Evolutionary conservation across 2,329 filamentous ascomycete genomes (phyloP), one percentile per base, ranked within the genome.

Genomic region (Knufia petricola): DNA sequence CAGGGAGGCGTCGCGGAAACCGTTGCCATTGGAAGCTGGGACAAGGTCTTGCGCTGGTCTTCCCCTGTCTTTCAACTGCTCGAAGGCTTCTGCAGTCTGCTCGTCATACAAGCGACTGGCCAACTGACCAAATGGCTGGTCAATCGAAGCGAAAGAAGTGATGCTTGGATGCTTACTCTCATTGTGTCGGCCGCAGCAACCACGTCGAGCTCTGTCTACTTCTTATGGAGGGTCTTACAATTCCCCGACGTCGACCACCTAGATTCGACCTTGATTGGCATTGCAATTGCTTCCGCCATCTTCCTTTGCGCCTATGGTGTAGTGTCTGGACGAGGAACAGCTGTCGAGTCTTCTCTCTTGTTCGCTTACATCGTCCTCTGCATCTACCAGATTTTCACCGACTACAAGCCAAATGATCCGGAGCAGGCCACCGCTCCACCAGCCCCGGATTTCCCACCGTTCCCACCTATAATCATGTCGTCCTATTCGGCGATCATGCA

Each of bases 331-430:
- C 82, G 89, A 59, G 92, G 92, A 52, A 98, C 95, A 61, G 87
- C 90, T 1, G 85, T 96, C 48, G 90, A 98, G 68, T 94, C 87
- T 58, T 95, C 90, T 19, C 73, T 98, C 9, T 77, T 98, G 50
- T 96, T 98, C 63, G 90, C 92, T 61, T 98, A 98, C 67, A 81
- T 95, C 52, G 92, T 95, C n/a, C 82, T 98, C 54, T 96, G 90
- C 71, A 85, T 96, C 62, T 98, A 96, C 70, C 92, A 98, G 67
- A 96, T 96, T 66, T 96, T 96, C 67, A 98, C 92, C 60, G 92
- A 98, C 68, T 96, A 96, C 68, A 80, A 90, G 58, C 88, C 92
- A 2, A 89, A 85, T 3, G 67, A 77, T 15, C 80, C 77, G n/a
- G 20, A 52, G 34, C 49, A 52, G 9, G 71, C 75, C 26, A 75